Evolutionary conservation across 139 green algal species (phyloP).

Genomic region (Closterium sp.): DNA sequence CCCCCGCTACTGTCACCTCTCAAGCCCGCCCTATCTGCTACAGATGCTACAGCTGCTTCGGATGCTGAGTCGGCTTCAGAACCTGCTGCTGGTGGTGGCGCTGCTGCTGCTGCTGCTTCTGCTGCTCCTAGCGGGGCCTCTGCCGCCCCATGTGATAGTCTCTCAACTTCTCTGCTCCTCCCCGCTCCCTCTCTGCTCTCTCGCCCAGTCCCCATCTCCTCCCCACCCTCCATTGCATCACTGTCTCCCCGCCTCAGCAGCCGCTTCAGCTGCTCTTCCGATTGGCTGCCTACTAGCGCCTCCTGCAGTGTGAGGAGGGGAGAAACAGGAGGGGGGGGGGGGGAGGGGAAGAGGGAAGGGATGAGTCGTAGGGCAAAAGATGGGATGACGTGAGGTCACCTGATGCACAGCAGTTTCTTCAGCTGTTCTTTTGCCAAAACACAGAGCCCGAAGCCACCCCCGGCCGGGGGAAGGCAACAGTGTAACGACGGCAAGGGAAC

Average conservation of each 20-base stretch:
- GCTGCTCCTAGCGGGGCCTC: not conserved
- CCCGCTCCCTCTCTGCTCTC: not conserved
- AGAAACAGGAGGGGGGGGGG: not conserved
- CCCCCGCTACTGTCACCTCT: not conserved
- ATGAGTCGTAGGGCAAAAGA: too few relatives aligned
- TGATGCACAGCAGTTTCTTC: too few relatives aligned
- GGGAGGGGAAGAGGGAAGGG: not conserved
- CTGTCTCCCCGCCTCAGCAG: not conserved
- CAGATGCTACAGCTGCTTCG: not conserved
- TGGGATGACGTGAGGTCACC: too few relatives aligned
- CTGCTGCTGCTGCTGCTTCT: not conserved
- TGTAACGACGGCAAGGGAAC: too few relatives aligned
- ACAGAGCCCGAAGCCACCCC: too few relatives aligned
- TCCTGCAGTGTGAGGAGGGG: not conserved
- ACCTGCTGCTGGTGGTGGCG: not conserved
- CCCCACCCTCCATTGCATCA: not conserved
- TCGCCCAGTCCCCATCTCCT: not conserved
- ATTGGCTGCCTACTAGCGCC: conserved; percentile 19
- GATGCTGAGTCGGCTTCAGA: not conserved
- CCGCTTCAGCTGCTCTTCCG: conserved; percentile 21
- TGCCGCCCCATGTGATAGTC: not conserved
- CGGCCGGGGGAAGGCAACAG: too few relatives aligned
- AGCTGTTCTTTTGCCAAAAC: too few relatives aligned
- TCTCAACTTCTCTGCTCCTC: not conserved
- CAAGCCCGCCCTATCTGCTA: not conserved